Percentiles rank a stretch among this genome's conserved stretches.
Evolutionary conservation across 345 rosid genomes (phyloP).

Genomic region (Schrenkiella parvula): DNA sequence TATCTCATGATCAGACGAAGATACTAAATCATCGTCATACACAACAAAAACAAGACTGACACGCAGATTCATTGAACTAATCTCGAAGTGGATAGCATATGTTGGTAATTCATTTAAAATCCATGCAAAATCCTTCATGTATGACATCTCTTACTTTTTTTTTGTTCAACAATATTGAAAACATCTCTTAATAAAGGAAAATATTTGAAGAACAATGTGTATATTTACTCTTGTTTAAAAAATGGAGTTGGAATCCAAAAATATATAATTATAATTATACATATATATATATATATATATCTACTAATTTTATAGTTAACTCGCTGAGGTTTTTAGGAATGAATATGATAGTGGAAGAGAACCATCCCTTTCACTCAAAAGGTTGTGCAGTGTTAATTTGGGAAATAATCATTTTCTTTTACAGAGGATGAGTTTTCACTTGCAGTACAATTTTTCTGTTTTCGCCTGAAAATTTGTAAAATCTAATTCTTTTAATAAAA

Average conservation of each 20-base stretch:
- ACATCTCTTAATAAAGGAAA: too few relatives aligned
- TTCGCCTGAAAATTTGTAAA: background rate
- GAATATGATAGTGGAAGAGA: conserved; percentile 16
- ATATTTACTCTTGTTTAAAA: background rate
- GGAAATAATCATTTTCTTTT: conserved; percentile 8
- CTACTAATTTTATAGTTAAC: background rate
- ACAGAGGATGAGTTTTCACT: conserved; percentile 24
- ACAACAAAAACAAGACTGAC: background rate
- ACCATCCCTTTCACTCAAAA: conserved; percentile 27
- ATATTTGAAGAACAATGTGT: background rate
- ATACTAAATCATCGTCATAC: conserved; percentile 6
- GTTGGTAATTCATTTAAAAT: background rate
- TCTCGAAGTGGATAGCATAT: background rate
- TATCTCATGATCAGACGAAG: background rate
- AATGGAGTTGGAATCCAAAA: background rate
- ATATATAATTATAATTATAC: background rate
- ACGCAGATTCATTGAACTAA: background rate
- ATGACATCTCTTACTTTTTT: background rate
- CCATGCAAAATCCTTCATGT: conserved; percentile 5
- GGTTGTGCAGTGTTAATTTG: conserved; percentile 12
- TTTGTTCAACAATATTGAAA: too few relatives aligned
- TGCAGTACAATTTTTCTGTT: conserved; percentile 8
- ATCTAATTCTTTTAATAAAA: background rate
- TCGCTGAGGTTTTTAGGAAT: background rate
- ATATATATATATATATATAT: too few relatives aligned